Base-by-base conservation (phyloP, 257 asterid species). In the Nicotiana tabacum region DNA sequence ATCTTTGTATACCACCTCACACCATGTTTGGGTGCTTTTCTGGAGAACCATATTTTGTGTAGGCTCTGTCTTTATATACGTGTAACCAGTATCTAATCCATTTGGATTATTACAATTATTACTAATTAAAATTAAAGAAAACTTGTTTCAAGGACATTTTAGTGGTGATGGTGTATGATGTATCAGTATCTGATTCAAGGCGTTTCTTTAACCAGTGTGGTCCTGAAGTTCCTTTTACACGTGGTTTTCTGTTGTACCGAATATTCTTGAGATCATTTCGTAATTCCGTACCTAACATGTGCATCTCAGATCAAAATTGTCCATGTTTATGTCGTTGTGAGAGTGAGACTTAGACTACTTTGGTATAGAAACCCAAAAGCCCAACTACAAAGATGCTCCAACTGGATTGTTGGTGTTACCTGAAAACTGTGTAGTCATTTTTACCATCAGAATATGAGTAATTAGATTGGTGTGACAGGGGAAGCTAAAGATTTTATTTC, bases 331-430 rank as follows among this genome's bases (percentile, higher is more conserved):
- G 13, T 67, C 53, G 35, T n/a, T 33, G 35, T 67, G 18, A 48
- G 35, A 16, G 27, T 67, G 29, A 3, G 76, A 67, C 7, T 67
- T n/a, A 16, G 24, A 67, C 77, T 68, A 15, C 53, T 35, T 35
- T n/a, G 56, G 77, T 69, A 69, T n/a, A 39, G 33, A 69, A n/a
- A 17, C 78, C 35, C 18, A n/a, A 43, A 70, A 43, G 0, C 4
- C 78, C 78, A 21, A 70, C 6, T 0, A 21, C 78, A 12, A n/a
- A 0, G 58, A 70, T 70, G 37, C 78, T 70, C 78, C 78, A 21
- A 70, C 60, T 43, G 60, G 56, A 70, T 74, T 74, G 43, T 48
- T 74, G 62, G 15, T 48, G 80, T 74, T 74, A 74, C 80, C 51
- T 48, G 24, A 72, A 46, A 74, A 48, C 33, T 2, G 10, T 0